phyloP scores from a whole-genome alignment of 2,329 filamentous ascomycete genomes.

The Fusarium dlaminii region DNA sequence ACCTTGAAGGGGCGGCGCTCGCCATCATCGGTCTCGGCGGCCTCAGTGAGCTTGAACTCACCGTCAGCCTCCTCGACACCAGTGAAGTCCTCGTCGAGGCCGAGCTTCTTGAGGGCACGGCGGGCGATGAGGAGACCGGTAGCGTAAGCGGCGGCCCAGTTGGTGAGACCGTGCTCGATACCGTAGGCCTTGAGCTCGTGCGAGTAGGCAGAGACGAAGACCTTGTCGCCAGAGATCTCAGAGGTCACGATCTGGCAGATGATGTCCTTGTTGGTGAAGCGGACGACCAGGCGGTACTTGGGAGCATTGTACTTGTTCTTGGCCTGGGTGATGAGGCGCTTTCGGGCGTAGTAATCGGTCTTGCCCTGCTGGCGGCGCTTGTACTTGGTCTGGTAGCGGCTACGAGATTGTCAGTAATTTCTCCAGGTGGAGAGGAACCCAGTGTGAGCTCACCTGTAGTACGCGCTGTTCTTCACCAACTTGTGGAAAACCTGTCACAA shows the following conservation, averaged over 20 bases:
- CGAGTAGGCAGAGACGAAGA: slow-evolving; percentile 90
- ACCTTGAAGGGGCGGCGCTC: slow-evolving; percentile 99
- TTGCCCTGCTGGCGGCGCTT: slow-evolving; percentile 95
- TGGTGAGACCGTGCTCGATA: slow-evolving; percentile 98
- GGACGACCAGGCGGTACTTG: slow-evolving; percentile 99
- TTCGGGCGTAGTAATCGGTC: slow-evolving; percentile 99
- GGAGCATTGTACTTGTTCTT: slow-evolving; percentile 99
- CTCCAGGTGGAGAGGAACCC: not conserved
- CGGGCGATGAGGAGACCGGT: slow-evolving; percentile 97
- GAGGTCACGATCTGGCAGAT: slow-evolving; percentile 97
- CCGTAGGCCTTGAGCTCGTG: slow-evolving; percentile 99
- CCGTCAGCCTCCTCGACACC: slow-evolving; percentile 98
- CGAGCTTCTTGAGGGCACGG: slow-evolving; percentile 96
- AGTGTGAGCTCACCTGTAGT: slow-evolving; percentile 83
- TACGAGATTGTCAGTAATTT: slow-evolving; percentile 53
- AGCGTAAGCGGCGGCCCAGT: slow-evolving; percentile 98
- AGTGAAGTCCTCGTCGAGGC: slow-evolving; percentile 88
- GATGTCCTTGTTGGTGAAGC: slow-evolving; percentile 99
- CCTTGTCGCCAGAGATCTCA: slow-evolving; percentile 97
- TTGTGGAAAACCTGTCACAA: slow-evolving; percentile 83
- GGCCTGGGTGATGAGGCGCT: slow-evolving; percentile 99
- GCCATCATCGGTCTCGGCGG: slow-evolving; percentile 78
- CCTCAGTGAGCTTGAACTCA: slow-evolving; percentile 96
- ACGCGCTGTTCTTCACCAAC: slow-evolving; percentile 95
- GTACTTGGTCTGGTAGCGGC: slow-evolving; percentile 99